These are phyloP conservation scores for Asterella californica DNA, from an alignment of 225 moss, liverwort and hornwort genomes.

Conservation along the genomic window DNA sequence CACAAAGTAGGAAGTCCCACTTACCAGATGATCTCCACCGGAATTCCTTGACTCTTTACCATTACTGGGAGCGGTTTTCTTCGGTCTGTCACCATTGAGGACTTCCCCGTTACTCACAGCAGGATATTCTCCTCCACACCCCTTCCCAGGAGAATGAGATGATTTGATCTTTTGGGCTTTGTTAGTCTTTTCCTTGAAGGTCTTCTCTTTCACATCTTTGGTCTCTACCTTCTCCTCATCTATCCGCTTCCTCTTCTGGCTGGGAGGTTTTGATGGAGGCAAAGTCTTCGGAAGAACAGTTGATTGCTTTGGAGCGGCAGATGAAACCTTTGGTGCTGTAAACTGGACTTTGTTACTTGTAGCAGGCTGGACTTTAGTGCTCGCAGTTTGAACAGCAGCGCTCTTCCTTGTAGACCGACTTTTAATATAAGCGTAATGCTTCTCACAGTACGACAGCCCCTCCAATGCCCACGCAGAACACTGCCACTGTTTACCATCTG, in stretches of 20 bases:
- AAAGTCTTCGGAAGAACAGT: neutral
- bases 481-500: constrained; percentile 77
- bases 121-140: neutral
- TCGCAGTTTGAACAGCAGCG: neutral
- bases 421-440: constrained; percentile 47
- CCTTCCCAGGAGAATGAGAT: constrained; percentile 14
- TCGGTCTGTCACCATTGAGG: neutral
- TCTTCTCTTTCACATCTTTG: constrained; percentile 23
- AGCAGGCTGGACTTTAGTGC: neutral
- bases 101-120: constrained; percentile 22
- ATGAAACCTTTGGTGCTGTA: neutral
- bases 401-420: constrained; percentile 17
- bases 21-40: constrained; percentile 22
- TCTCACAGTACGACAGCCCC: constrained; percentile 52
- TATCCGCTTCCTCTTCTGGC: constrained; percentile 25
- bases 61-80: constrained; percentile 1
- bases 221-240: constrained; percentile 20
- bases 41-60: constrained; percentile 19
- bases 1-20: neutral
- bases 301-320: neutral
- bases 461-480: constrained; percentile 32
- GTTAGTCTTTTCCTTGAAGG: constrained; percentile 6
- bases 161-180: constrained; percentile 24
- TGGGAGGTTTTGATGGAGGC: constrained; percentile 2
- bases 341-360: neutral